These are phyloP conservation scores for Termitomyces titanicus DNA, from an alignment of 768 basidiomycete species.

Conservation along the genomic window DNA sequence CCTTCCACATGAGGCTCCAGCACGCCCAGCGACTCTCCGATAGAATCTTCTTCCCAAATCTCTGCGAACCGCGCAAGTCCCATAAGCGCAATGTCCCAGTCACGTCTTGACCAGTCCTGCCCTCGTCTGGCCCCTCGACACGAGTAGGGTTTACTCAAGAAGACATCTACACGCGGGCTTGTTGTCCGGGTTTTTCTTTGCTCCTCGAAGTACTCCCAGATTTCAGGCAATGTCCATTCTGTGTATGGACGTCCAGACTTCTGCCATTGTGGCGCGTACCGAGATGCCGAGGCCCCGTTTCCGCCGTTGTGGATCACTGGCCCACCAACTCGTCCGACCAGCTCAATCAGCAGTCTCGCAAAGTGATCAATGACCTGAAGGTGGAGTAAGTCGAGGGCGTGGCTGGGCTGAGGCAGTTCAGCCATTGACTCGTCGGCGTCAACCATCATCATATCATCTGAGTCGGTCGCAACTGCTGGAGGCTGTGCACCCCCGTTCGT, in stretches of 20 bases:
- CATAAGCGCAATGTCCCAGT: constrained; percentile 56
- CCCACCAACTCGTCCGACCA: constrained; percentile 53
- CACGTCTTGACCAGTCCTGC: constrained; percentile 67
- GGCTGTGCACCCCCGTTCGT: constrained; percentile 12
- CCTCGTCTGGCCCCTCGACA: constrained; percentile 58
- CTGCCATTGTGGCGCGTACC: constrained; percentile 54
- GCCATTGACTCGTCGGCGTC: constrained; percentile 47
- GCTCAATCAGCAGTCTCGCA: constrained; percentile 51
- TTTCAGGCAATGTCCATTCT: constrained; percentile 53
- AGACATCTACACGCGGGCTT: constrained; percentile 47
- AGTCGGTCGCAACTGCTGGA: constrained; percentile 20
- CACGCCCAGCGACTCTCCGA: constrained; percentile 45
- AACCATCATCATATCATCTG: constrained; percentile 54
- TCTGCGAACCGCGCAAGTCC: constrained; percentile 45
- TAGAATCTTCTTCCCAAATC: constrained; percentile 49
- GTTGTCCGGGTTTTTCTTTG: constrained; percentile 30
- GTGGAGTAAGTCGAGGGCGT: constrained; percentile 66
- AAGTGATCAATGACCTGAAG: constrained; percentile 70
- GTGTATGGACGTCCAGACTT: constrained; percentile 33
- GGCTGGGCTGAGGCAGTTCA: constrained; percentile 40
- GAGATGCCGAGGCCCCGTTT: constrained; percentile 37
- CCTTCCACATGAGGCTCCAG: constrained; percentile 44
- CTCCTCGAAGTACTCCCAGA: constrained; percentile 52
- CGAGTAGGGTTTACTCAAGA: constrained; percentile 46
- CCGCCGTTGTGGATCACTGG: constrained; percentile 32